Base-by-base conservation (phyloP, 148 eudicot species). In the Drosera capensis region DNA sequence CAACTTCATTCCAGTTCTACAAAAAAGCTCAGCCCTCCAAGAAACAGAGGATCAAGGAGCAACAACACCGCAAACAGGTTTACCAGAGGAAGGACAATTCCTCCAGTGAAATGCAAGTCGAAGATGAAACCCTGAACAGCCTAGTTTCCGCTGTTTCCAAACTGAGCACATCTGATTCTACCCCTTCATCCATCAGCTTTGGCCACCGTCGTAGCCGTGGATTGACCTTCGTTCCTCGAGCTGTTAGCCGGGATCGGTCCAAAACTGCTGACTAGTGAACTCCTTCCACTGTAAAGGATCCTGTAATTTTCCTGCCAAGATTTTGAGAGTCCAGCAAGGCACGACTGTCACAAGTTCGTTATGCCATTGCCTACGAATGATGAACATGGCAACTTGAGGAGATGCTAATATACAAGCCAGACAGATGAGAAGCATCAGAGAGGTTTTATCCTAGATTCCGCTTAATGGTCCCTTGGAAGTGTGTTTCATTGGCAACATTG, bases 151-250 rank as follows among this genome's bases (percentile, higher is more conserved):
- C 81, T 17, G 81, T 88, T 30, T 83, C 94, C 8, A 80, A 49
- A 46, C 52, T 83, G 46, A 75, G 66, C 48, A 83, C 94, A 11
- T 62, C 75, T 1, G 81, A 83, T 41, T 49, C 72, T 22, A 58
- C 75, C 23, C 94, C 92, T 23, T 62, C 96, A 7, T 59, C 83
- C 49, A 46, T 88, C 69, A 88, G 94, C 68, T 88, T 88, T 65
- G 97, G 97, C 29, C 81, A 69, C 31, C 83, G 75, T 30, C 71
- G 71, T 36, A 59, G 45, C 49, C 92, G 86, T 40, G 94, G 94
- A 44, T 26, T 88, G 40, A 11, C 75, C n/a, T 78, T 83, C 60
- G 84, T 73, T 52, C 96, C 97, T 64, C 77, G 84, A 19, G 67
- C 86, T 41, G 71, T 80, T 43, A 90, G 67, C 51, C 74, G 66